Conservation (phyloP, 1,284 basidiomycete species). For the Rhizoctonia solani region DNA sequence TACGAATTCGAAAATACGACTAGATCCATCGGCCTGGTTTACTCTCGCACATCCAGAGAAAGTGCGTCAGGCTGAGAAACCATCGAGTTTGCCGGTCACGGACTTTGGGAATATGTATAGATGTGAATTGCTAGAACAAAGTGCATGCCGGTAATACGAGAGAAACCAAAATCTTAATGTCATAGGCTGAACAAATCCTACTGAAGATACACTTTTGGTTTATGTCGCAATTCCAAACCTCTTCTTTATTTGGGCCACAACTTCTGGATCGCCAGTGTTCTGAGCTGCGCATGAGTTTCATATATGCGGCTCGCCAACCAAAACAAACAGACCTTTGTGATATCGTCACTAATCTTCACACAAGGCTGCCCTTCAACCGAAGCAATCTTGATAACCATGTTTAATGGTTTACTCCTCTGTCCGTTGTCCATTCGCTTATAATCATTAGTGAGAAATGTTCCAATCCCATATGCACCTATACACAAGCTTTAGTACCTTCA, state of each 20-base stretch:
- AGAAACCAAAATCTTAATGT: no score
- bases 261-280: slow-evolving; percentile 46
- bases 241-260: slow-evolving; percentile 44
- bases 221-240: slow-evolving; percentile 40
- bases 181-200: no score
- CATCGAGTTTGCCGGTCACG: no score
- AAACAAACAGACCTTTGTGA: slow-evolving; percentile 68
- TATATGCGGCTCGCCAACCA: background rate
- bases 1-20: no score
- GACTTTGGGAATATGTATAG: no score
- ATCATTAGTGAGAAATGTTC: slow-evolving; percentile 89
- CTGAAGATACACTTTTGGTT: background rate
- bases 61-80: no score
- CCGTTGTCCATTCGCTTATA: slow-evolving; percentile 64
- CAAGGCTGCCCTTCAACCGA: slow-evolving; percentile 74
- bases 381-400: slow-evolving; percentile 91
- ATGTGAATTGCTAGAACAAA: no score
- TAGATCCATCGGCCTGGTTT: no score
- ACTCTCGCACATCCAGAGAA: no score
- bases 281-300: no score
- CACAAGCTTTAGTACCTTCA: background rate
- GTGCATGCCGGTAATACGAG: no score
- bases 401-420: slow-evolving; percentile 77
- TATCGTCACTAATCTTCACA: slow-evolving; percentile 91
- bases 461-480: slow-evolving; percentile 82